A percentile compares a stretch with the other conserved stretches of the same genome.
Conservation (phyloP, 225 moss, liverwort and hornwort genomes). For the Physcomitrellopsis africana region DNA sequence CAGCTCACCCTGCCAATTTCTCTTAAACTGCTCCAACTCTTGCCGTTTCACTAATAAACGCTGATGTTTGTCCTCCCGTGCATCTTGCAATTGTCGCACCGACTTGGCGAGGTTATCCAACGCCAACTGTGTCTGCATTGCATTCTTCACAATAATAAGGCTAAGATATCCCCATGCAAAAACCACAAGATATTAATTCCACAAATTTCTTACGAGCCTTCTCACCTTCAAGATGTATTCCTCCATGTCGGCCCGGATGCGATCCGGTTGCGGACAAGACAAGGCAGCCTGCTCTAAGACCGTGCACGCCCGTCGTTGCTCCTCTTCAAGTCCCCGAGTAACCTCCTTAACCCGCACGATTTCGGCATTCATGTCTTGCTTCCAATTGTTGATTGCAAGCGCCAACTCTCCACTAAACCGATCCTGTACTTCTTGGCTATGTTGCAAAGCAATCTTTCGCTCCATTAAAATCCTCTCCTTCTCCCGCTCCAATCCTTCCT, state of each 20-base stretch:
- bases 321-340: slow-evolving; percentile 55
- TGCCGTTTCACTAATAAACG: slow-evolving; percentile 33
- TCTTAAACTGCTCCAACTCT: slow-evolving; percentile 43
- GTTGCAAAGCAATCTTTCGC: slow-evolving; percentile 41
- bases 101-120: slow-evolving; percentile 46
- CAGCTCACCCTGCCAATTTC: slow-evolving; percentile 46
- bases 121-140: slow-evolving; percentile 38
- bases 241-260: slow-evolving; percentile 30
- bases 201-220: fast-evolving
- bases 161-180: not conserved
- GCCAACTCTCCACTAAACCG: slow-evolving; percentile 55
- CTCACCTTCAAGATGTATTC: slow-evolving; percentile 39
- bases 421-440: slow-evolving; percentile 56
- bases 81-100: slow-evolving; percentile 54
- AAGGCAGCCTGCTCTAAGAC: slow-evolving; percentile 37
- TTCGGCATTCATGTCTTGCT: slow-evolving; percentile 65
- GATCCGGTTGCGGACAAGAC: slow-evolving; percentile 16
- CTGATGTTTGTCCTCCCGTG: slow-evolving; percentile 44
- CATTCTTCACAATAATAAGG: not conserved
- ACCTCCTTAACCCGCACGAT: slow-evolving; percentile 69
- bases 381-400: slow-evolving; percentile 59
- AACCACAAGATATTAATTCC: not conserved
- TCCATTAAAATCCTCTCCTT: slow-evolving; percentile 49
- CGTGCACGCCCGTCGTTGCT: slow-evolving; percentile 38
- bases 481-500: slow-evolving; percentile 57